Evolutionary conservation across 805 yeast genomes (phyloP).

Genomic region (Metschnikowia picachoensis): DNA sequence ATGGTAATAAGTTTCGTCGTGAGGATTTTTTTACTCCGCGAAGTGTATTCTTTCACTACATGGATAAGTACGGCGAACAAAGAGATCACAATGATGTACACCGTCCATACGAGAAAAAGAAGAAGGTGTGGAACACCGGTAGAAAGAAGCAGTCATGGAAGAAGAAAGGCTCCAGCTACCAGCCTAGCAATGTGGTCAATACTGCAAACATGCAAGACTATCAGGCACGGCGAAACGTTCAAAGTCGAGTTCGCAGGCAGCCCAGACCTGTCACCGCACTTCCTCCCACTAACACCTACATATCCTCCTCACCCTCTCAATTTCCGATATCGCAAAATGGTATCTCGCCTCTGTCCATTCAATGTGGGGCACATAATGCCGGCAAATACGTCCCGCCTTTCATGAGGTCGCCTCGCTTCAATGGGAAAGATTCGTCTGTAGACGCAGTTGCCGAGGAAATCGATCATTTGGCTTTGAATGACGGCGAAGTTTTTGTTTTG

Average conservation of each 20-base stretch:
- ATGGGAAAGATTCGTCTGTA: constrained; percentile 29
- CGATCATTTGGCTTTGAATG: constrained; percentile 29
- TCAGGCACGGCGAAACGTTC: constrained; percentile 2
- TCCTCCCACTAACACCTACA: not conserved
- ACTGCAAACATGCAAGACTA: not conserved
- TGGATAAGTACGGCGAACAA: constrained; percentile 58
- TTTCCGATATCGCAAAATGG: not conserved
- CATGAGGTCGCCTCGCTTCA: constrained; percentile 34
- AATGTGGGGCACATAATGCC: constrained; percentile 2
- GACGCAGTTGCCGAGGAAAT: constrained; percentile 35
- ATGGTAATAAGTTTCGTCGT: constrained; percentile 44
- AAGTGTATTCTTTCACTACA: constrained; percentile 63
- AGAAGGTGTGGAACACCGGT: constrained; percentile 16
- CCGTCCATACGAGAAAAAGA: constrained; percentile 18
- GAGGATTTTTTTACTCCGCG: constrained; percentile 79
- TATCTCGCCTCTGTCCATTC: constrained; percentile 1
- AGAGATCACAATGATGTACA: constrained; percentile 19
- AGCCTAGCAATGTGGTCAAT: not conserved
- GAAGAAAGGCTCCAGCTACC: constrained; percentile 11
- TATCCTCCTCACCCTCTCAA: constrained; percentile 1
- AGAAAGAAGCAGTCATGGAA: constrained; percentile 30
- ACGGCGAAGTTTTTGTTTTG: constrained; percentile 40
- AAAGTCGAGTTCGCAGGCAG: constrained; percentile 5
- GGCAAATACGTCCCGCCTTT: constrained; percentile 43
- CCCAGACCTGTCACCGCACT: constrained; percentile 7